Evolutionary conservation across 1,139 yeast genomes (phyloP), one percentile per base, ranked within the genome.

Genomic region (Debaryomyces fabryi): DNA sequence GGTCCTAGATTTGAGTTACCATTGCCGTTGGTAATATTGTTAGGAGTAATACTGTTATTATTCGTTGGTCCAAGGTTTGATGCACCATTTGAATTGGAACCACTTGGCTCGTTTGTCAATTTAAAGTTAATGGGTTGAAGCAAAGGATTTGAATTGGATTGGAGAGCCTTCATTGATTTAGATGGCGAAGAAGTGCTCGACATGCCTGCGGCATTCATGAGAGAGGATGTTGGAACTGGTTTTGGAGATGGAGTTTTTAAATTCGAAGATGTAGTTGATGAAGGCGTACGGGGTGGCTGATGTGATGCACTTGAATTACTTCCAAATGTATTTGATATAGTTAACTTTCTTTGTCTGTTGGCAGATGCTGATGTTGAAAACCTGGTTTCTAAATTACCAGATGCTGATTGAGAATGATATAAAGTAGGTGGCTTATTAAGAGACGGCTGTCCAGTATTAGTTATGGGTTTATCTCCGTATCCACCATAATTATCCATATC

Each of bases 121-220:
- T 78, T 78, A 53, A 76, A 76, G 58, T 84, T 83, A 46, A 83
- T 76, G 0, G 89, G 88, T 55, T 83, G 88, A 45, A 84, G 67
- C 38, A 84, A 65, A 4, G 86, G 82, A 52, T 72, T 76, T 15
- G 72, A 59, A 52, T 64, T 65, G 25, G 76, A 58, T 29, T 75
- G 79, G 23, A 80, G 65, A 3, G 85, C 83, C 56, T 81, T 79
- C 86, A 81, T 82, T 0, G 77, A 67, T 56, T 79, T 79, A 0
- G 83, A 73, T 2, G 84, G 81, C 2, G 81, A 72, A 38, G 63
- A 61, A 7, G 69, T 58, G 48, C 59, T 60, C 1, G 60, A 46
- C 4, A 55, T 42, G 4, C 56, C 54, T 0, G 58, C 52, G 5
- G 65, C 59, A 13, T 52, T 50, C 13, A 57, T 43, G 8, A 63